These are phyloP conservation scores for Tephrocybe sp. DNA, from an alignment of 768 basidiomycete genomes.

Conservation along the genomic window DNA sequence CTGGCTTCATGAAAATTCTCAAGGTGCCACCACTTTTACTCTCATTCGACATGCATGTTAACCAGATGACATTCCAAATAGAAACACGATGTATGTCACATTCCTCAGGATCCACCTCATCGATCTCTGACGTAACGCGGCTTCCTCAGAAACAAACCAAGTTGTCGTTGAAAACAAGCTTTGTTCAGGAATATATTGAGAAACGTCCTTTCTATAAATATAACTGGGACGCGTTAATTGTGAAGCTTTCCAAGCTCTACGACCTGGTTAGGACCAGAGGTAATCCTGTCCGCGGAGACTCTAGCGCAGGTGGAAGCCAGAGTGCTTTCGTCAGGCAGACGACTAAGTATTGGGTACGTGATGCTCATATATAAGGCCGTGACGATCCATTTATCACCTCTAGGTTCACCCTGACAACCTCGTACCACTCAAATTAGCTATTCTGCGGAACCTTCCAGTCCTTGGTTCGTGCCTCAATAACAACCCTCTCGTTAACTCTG, in stretches of 20 bases:
- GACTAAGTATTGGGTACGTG: slow-evolving; percentile 94
- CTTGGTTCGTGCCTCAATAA: slow-evolving; percentile 53
- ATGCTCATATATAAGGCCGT: neutral
- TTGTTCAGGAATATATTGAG: slow-evolving; percentile 90
- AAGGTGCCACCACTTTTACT: slow-evolving; percentile 50
- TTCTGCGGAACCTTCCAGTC: slow-evolving; percentile 90
- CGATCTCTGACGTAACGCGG: neutral
- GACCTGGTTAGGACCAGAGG: slow-evolving; percentile 95
- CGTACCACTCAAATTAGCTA: slow-evolving; percentile 89
- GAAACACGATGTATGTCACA: slow-evolving; percentile 83
- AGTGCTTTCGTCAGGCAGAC: slow-evolving; percentile 98
- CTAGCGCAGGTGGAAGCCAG: slow-evolving; percentile 92
- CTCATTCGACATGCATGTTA: neutral
- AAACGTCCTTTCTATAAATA: slow-evolving; percentile 96
- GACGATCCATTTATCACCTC: neutral
- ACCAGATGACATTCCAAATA: slow-evolving; percentile 25
- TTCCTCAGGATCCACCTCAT: neutral
- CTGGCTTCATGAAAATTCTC: slow-evolving; percentile 97
- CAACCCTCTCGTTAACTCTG: neutral
- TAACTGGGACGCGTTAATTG: slow-evolving; percentile 94
- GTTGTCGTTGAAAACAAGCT: slow-evolving; percentile 77
- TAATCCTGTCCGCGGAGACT: slow-evolving; percentile 91
- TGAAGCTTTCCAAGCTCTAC: slow-evolving; percentile 93
- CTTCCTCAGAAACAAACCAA: slow-evolving; percentile 85
- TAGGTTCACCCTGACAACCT: slow-evolving; percentile 92